phyloP scores from a whole-genome alignment of 345 rosid species.

The Clarkia xantiana region DNA sequence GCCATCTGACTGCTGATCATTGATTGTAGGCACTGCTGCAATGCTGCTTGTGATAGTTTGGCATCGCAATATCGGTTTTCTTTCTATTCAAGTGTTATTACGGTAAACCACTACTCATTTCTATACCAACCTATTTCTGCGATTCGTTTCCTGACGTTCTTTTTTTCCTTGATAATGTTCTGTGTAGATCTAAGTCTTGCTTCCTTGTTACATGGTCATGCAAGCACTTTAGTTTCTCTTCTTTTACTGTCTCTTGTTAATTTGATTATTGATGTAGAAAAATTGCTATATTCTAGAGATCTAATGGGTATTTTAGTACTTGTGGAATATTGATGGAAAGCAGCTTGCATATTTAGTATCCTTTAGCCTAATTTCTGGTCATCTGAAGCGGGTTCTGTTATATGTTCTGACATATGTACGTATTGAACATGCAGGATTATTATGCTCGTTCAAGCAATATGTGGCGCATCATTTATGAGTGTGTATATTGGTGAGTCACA shows the following conservation, averaged over 20 bases:
- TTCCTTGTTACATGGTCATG: no score
- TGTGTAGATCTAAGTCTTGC: no score
- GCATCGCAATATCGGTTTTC: conserved; percentile 47
- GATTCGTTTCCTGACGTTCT: conserved; percentile 1
- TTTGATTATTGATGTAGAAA: no score
- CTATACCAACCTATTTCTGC: background rate
- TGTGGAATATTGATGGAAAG: no score
- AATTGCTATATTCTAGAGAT: no score
- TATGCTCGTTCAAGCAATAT: conserved; percentile 67
- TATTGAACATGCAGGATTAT: conserved; percentile 50
- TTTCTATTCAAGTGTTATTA: conserved; percentile 46
- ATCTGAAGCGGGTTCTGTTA: background rate
- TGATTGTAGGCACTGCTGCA: conserved; percentile 58
- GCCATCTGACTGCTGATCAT: background rate
- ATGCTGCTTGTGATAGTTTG: conserved; percentile 83
- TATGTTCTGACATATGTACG: no score
- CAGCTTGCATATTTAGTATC: no score
- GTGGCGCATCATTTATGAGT: conserved; percentile 65
- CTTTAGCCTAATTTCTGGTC: no score
- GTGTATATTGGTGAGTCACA: conserved; percentile 61
- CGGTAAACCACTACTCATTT: conserved; percentile 27
- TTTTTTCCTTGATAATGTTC: no score
- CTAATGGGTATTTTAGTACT: no score
- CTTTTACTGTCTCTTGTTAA: no score
- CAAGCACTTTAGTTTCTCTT: no score